Evolutionary conservation across 345 rosid species (phyloP), one percentile per base, ranked within the genome.

Genomic region (Camelina laxa): DNA sequence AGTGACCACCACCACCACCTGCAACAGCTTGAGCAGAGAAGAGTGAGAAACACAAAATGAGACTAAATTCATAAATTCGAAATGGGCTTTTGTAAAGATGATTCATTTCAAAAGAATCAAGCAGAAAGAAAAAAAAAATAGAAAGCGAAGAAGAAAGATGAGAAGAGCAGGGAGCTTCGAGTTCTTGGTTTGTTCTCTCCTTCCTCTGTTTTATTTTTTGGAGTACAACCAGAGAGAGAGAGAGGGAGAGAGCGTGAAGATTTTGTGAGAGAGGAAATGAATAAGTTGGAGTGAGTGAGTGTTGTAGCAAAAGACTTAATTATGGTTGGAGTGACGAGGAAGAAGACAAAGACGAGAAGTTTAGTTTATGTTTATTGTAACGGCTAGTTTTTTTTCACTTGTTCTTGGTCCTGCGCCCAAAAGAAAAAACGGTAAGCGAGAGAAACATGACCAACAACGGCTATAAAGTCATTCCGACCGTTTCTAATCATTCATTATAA

Each of bases 1-100:
- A 73, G 14, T 73, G 82, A 73, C 80, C 74, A 76, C 79, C 80
- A 76, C 80, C 80, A 75, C 81, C 80, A 77, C 83, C 82, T 63
- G 87, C 84, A 85, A 81, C 79, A 74, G 75, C 74, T 27, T 48
- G 82, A 72, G 69, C 78, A 27, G 81, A 67, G 17, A 74, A 61
- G 33, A 78, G 70, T 15, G 71, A 78, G 13, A 87, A 55, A 69
- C 82, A 73, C 20, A 82, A 45, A 16, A 79, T 36, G 63, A 63
- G 60, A 63, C 50, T 56, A 67, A 31, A 2, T 31, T 58, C 17
- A 39, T 45, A 60, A 61, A 68, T 62, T 36, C 61, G 75, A 74
- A 56, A 67, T 39, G 75, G 68, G 44, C 30, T 53, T 75, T 55
- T 64, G 54, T 54, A 70, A 59, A 64, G 56, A 58, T 55, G 61